These are phyloP conservation scores for Euptelea pleiosperma DNA, from an alignment of 164 flowering plant species.

Conservation along the genomic window DNA sequence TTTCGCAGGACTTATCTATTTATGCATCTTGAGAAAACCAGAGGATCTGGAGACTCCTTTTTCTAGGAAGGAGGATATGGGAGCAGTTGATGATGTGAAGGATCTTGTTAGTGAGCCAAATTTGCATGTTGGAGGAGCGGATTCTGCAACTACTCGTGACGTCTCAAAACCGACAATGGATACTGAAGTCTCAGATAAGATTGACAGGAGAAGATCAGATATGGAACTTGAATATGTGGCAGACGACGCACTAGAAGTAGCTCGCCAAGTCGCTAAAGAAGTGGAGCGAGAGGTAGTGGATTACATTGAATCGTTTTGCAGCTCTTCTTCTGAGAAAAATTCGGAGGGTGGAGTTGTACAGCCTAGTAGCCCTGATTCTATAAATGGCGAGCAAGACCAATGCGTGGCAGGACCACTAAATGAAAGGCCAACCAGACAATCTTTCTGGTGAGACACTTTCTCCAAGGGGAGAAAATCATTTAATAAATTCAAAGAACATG, in stretches of 20 bases:
- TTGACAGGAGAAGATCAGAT: constrained; percentile 30
- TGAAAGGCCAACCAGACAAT: constrained; percentile 28
- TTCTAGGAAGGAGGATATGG: constrained; percentile 29
- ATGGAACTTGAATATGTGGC: constrained; percentile 59
- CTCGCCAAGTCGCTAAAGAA: constrained; percentile 71
- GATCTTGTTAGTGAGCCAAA: constrained; percentile 23
- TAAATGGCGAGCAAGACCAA: constrained; percentile 34
- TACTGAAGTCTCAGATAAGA: constrained; percentile 19
- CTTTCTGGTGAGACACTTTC: constrained; percentile 23
- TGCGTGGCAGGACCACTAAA: constrained; percentile 17
- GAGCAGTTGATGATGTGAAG: constrained; percentile 18
- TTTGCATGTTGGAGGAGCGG: constrained; percentile 11
- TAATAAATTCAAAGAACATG: constrained; percentile 20
- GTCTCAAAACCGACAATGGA: constrained; percentile 20
- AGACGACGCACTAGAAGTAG: constrained; percentile 76
- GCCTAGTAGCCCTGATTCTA: constrained; percentile 52
- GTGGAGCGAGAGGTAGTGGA: constrained; percentile 65
- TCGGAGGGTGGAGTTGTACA: constrained; percentile 31
- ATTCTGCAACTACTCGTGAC: constrained; percentile 19
- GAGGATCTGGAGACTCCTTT: constrained; percentile 26
- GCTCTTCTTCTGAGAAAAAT: constrained; percentile 51
- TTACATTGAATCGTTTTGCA: constrained; percentile 45
- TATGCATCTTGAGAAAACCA: constrained; percentile 13
- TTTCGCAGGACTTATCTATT: constrained; percentile 19
- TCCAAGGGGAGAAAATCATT: constrained; percentile 20